phyloP scores from a whole-genome alignment of 257 asterid genomes.

The Forsythia viridissima region DNA sequence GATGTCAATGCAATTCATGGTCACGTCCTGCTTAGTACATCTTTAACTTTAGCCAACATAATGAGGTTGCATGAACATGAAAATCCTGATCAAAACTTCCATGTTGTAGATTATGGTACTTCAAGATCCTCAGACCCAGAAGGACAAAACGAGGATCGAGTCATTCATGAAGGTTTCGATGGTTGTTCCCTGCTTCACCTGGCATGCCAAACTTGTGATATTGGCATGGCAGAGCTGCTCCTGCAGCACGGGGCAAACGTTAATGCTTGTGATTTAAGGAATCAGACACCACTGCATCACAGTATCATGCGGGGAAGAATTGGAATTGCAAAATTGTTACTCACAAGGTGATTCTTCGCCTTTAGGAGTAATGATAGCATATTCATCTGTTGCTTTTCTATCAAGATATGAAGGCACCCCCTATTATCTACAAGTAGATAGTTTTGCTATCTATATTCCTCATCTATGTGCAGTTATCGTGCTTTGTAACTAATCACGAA shows the following conservation, averaged over 20 bases:
- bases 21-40: slow-evolving; percentile 43
- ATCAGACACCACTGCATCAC: slow-evolving; percentile 83
- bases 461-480: not conserved
- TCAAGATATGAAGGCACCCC: not conserved
- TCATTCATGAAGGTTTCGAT: slow-evolving; percentile 43
- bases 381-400: slow-evolving; percentile 6
- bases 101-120: slow-evolving; percentile 32
- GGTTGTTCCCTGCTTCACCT: slow-evolving; percentile 89
- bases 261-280: slow-evolving; percentile 62
- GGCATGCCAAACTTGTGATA: slow-evolving; percentile 87
- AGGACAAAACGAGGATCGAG: slow-evolving; percentile 39
- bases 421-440: not conserved
- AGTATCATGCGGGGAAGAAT: slow-evolving; percentile 66
- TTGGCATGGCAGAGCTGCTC: slow-evolving; percentile 90
- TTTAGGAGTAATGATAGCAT: not conserved
- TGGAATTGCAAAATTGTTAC: slow-evolving; percentile 62
- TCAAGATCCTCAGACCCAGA: slow-evolving; percentile 37
- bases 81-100: slow-evolving; percentile 34
- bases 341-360: slow-evolving; percentile 54
- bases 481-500: not conserved
- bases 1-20: slow-evolving; percentile 70
- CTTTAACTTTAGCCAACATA: slow-evolving; percentile 40
- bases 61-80: slow-evolving; percentile 37
- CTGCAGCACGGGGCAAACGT: slow-evolving; percentile 79
- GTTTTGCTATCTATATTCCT: not conserved